These are phyloP conservation scores for Epichloe coenophiala DNA, from an alignment of 2,329 filamentous ascomycete genomes.

Conservation along the genomic window DNA sequence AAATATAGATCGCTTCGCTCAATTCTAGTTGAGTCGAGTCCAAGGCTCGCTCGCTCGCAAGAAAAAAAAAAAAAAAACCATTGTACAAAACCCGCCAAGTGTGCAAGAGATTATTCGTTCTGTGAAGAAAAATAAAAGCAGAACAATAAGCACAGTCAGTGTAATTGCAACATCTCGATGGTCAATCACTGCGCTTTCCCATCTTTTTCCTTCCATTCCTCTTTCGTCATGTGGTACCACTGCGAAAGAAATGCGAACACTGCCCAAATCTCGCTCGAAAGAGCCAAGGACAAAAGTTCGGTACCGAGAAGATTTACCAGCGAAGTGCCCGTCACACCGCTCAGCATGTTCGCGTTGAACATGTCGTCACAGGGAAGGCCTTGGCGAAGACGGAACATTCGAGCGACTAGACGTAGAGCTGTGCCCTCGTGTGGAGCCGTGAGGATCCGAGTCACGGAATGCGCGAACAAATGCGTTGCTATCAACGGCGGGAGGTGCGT, in stretches of 20 bases:
- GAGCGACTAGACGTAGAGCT: constrained; percentile 30
- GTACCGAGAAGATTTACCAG: constrained; percentile 31
- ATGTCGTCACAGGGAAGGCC: constrained; percentile 27
- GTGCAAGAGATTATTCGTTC: neutral
- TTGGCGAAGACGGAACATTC: constrained; percentile 24
- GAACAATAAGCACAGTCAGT: neutral
- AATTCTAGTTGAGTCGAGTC: too few relatives aligned
- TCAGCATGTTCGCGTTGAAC: constrained; percentile 21
- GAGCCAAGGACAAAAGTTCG: constrained; percentile 30
- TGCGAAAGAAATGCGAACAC: constrained; percentile 24
- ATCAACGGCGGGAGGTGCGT: constrained; percentile 35
- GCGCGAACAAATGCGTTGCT: constrained; percentile 33
- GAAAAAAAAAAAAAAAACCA: too few relatives aligned
- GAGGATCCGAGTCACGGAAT: constrained; percentile 27
- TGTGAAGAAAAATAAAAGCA: too few relatives aligned
- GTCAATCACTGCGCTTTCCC: constrained; percentile 1
- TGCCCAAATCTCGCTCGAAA: constrained; percentile 33
- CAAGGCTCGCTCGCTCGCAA: too few relatives aligned
- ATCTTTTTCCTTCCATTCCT: constrained; percentile 28
- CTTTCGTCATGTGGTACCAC: constrained; percentile 27
- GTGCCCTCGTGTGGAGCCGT: constrained; percentile 34
- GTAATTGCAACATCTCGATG: neutral
- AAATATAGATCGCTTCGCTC: too few relatives aligned
- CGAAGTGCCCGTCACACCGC: constrained; percentile 25
- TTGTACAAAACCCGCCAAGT: neutral